Conservation (phyloP, 345 rosid species). For the Murraya paniculata region DNA sequence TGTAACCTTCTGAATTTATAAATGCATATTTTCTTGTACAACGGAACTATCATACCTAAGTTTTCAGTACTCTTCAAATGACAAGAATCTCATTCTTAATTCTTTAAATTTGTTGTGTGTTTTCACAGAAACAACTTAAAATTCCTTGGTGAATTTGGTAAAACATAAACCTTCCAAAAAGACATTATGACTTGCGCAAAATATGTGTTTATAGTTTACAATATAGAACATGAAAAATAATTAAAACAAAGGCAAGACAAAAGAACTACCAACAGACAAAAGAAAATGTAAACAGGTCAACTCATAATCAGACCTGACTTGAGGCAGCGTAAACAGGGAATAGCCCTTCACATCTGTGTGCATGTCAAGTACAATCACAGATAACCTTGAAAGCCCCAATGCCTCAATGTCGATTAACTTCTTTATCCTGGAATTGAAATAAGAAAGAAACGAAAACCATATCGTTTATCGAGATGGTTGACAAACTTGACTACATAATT, state of each 20-base stretch:
- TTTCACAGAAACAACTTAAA: neutral
- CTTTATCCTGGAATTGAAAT: conserved; percentile 50
- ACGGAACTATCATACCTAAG: neutral
- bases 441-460: neutral
- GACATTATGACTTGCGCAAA: neutral
- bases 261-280: neutral
- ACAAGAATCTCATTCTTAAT: neutral
- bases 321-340: conserved; percentile 79
- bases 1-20: neutral
- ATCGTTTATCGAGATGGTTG: neutral
- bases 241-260: neutral
- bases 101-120: neutral
- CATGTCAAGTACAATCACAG: conserved; percentile 60
- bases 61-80: neutral
- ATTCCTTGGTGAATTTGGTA: neutral
- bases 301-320: conserved; percentile 60
- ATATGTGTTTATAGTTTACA: neutral
- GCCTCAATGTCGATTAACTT: conserved; percentile 78
- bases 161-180: neutral
- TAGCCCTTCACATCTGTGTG: conserved; percentile 71
- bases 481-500: neutral
- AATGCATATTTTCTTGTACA: too few species aligned
- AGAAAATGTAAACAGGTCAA: neutral
- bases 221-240: neutral
- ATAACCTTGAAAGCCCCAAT: conserved; percentile 68